These are phyloP conservation scores for Gossypium ekmanianum DNA, from an alignment of 345 rosid species.

Conservation along the genomic window DNA sequence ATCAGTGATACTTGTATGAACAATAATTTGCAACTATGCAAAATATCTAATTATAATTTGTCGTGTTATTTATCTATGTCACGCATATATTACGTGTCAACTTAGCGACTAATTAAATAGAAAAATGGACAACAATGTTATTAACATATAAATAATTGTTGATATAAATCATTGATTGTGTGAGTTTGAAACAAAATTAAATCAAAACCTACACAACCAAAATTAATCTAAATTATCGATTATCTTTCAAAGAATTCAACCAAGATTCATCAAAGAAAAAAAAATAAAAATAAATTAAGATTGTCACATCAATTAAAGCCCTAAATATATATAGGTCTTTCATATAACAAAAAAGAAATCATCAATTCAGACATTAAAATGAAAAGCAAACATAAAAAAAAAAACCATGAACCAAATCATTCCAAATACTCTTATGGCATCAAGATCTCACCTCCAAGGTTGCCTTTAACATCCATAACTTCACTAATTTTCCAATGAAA, in stretches of 20 bases:
- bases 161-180: background rate
- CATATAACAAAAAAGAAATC: background rate
- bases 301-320: background rate
- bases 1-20: background rate
- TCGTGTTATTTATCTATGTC: background rate
- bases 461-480: background rate
- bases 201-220: background rate
- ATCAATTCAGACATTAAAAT: background rate
- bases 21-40: background rate
- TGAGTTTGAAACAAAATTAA: background rate
- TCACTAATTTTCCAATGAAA: slow-evolving; percentile 4
- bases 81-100: background rate
- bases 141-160: background rate
- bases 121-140: background rate
- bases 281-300: background rate
- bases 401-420: background rate
- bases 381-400: background rate
- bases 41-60: background rate
- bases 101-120: background rate
- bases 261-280: background rate
- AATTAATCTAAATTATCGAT: background rate
- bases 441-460: slow-evolving; percentile 2
- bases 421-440: background rate
- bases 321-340: background rate
- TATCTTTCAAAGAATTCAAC: background rate